Conservation (phyloP, 202 grass and related monocot genomes). For the Schoenoplectus triqueter region DNA sequence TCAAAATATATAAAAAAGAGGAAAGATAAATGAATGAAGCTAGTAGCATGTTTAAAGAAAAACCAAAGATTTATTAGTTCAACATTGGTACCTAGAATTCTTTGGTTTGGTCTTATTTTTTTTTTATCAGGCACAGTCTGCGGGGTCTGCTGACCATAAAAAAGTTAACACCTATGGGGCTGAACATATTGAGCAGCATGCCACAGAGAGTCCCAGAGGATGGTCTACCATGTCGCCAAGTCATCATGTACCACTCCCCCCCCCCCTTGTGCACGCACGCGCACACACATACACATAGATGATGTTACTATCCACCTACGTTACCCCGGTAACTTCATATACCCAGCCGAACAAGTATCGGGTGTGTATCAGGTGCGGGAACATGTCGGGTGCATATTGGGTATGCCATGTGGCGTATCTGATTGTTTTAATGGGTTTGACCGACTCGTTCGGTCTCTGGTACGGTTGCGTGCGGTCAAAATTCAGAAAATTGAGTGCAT, state of each 20-base stretch:
- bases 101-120: constrained; percentile 17
- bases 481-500: too few species aligned
- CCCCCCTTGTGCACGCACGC: background rate
- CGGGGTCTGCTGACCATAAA: constrained; percentile 3
- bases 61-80: background rate
- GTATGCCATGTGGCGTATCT: too few species aligned
- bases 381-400: too few species aligned
- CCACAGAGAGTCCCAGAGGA: constrained; percentile 45
- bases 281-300: background rate
- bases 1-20: background rate
- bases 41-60: background rate
- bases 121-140: background rate
- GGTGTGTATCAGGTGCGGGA: too few species aligned
- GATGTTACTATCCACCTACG: too few species aligned
- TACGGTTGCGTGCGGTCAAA: too few species aligned
- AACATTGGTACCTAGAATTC: background rate
- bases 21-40: constrained; percentile 7
- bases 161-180: constrained; percentile 47
- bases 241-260: constrained; percentile 47
- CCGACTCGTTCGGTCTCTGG: too few species aligned
- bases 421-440: too few species aligned
- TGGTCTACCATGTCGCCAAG: constrained; percentile 50
- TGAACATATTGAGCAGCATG: constrained; percentile 53
- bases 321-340: too few species aligned
- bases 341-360: too few species aligned